Evolutionary conservation across 2,329 filamentous ascomycete genomes (phyloP).

Genomic region (Sporothrix protearum): DNA sequence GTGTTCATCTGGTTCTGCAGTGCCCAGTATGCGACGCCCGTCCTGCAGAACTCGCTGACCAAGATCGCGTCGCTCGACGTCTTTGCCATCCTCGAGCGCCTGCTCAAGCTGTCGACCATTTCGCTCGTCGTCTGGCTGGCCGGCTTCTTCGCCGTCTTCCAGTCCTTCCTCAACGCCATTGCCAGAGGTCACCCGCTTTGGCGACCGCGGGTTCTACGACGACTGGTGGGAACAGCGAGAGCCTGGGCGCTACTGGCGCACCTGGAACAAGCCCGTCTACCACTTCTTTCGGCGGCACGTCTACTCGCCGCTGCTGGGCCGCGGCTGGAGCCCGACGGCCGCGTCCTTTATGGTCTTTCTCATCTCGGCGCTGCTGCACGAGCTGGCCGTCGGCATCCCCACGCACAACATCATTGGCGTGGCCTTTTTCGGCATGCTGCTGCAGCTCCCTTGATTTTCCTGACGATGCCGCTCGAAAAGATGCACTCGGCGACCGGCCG

Average conservation of each 20-base stretch:
- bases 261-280: conserved; percentile 97
- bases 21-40: conserved; percentile 88
- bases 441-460: conserved; percentile 84
- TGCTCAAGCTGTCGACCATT: conserved; percentile 94
- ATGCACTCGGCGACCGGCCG: conserved; percentile 71
- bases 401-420: conserved; percentile 93
- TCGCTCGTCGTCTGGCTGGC: conserved; percentile 95
- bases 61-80: conserved; percentile 80
- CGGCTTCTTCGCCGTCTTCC: conserved; percentile 95
- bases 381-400: conserved; percentile 86
- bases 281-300: conserved; percentile 95
- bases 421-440: conserved; percentile 89
- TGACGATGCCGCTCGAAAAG: conserved; percentile 77
- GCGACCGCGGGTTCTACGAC: conserved; percentile 89
- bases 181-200: conserved; percentile 88
- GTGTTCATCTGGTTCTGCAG: conserved; percentile 94
- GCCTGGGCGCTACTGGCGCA: conserved; percentile 88
- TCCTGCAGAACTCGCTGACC: conserved; percentile 83
- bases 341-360: conserved; percentile 83
- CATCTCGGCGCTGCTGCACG: conserved; percentile 84
- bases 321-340: conserved; percentile 68
- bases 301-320: conserved; percentile 79
- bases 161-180: conserved; percentile 84
- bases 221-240: conserved; percentile 98
- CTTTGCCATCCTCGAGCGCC: conserved; percentile 76